phyloP scores from a whole-genome alignment of 768 basidiomycete genomes.

The Russula abietina region DNA sequence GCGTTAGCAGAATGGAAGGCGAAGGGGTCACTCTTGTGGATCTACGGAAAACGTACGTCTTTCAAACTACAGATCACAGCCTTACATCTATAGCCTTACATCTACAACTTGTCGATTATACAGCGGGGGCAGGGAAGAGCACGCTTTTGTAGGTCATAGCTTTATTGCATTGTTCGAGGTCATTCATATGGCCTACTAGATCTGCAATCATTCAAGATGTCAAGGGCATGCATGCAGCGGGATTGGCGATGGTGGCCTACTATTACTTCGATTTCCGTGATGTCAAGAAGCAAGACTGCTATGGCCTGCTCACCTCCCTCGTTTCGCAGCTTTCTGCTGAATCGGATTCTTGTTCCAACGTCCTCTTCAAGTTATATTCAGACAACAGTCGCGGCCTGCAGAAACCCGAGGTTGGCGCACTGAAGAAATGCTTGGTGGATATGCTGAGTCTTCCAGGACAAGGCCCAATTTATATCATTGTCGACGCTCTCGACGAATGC shows the following conservation, averaged over 20 bases:
- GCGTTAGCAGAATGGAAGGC: background rate
- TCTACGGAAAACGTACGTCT: slow-evolving; percentile 5
- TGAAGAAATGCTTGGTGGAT: background rate
- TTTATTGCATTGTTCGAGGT: too few relatives aligned
- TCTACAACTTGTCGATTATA: background rate
- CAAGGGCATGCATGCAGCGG: background rate
- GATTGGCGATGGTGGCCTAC: slow-evolving; percentile 5
- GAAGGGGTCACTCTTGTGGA: background rate
- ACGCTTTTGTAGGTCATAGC: background rate
- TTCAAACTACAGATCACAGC: too few relatives aligned
- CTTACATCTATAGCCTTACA: too few relatives aligned
- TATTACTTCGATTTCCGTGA: slow-evolving; percentile 14
- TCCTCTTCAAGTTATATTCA: slow-evolving; percentile 1
- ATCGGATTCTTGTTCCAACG: background rate
- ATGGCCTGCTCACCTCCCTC: slow-evolving; percentile 3
- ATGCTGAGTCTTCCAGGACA: background rate
- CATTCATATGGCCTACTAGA: background rate
- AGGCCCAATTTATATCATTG: background rate
- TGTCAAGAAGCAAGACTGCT: background rate
- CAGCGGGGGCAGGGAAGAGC: slow-evolving; percentile 9
- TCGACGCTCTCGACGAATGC: slow-evolving; percentile 2
- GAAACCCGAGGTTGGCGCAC: background rate
- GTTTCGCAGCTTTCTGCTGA: background rate
- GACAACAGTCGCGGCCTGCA: background rate
- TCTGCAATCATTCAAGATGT: slow-evolving; percentile 1